Evolutionary conservation across 371 early-diverging fungal species (phyloP).

Genomic region (Pancytospora philotis): DNA sequence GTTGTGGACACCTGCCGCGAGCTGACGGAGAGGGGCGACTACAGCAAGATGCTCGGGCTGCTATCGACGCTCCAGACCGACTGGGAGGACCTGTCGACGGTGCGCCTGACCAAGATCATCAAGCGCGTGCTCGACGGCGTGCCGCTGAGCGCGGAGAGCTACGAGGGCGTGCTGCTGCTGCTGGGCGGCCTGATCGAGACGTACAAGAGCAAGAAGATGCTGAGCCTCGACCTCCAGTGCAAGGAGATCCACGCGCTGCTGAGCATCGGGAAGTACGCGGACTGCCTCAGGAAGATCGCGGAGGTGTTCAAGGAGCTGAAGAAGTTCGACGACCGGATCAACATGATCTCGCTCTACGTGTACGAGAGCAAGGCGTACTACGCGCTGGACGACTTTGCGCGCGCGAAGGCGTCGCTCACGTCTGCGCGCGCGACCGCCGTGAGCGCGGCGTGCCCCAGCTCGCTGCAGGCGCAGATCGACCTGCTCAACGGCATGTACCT

Average conservation of each 20-base stretch:
- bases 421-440: conserved; percentile 57
- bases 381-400: conserved; percentile 48
- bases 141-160: conserved; percentile 12
- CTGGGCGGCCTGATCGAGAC: conserved; percentile 52
- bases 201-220: conserved; percentile 55
- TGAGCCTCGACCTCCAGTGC: conserved; percentile 55
- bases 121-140: conserved; percentile 44
- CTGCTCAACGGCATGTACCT: conserved; percentile 57
- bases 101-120: conserved; percentile 53
- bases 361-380: conserved; percentile 59
- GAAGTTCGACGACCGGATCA: conserved; percentile 58
- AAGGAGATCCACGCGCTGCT: conserved; percentile 52
- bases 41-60: background rate
- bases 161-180: conserved; percentile 19
- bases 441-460: conserved; percentile 51
- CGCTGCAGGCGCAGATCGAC: conserved; percentile 60
- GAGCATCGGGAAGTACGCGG: conserved; percentile 47
- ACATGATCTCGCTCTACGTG: conserved; percentile 54
- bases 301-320: conserved; percentile 53
- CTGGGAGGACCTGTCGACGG: conserved; percentile 48
- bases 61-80: background rate
- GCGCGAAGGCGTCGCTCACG: conserved; percentile 56
- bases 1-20: background rate
- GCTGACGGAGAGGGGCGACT: conserved; percentile 8
- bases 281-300: conserved; percentile 45